phyloP scores from a whole-genome alignment of 768 basidiomycete genomes.

The Phanerodontia chrysosporium region DNA sequence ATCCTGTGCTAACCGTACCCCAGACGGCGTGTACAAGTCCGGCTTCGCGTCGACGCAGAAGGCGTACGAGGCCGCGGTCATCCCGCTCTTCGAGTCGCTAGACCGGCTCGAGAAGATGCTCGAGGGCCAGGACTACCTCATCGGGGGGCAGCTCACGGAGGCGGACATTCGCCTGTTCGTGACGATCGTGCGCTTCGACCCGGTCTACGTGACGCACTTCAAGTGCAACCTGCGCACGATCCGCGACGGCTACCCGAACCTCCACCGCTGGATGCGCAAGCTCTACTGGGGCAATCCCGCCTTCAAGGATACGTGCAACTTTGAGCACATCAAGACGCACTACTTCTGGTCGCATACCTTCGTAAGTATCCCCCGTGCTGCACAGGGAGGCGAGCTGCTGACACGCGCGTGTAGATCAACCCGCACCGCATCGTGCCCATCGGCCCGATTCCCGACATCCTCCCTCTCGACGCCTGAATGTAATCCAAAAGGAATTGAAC shows the following conservation, averaged over 20 bases:
- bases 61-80: slow-evolving; percentile 78
- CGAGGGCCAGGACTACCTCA: slow-evolving; percentile 73
- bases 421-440: slow-evolving; percentile 70
- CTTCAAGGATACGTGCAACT: slow-evolving; percentile 85
- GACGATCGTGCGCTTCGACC: slow-evolving; percentile 86
- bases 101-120: slow-evolving; percentile 79
- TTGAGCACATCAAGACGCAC: slow-evolving; percentile 81
- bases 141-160: slow-evolving; percentile 79
- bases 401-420: slow-evolving; percentile 53
- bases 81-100: slow-evolving; percentile 70
- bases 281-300: slow-evolving; percentile 92
- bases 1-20: not conserved
- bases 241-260: slow-evolving; percentile 80
- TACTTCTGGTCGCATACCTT: slow-evolving; percentile 62
- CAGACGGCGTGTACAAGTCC: slow-evolving; percentile 83
- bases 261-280: slow-evolving; percentile 83
- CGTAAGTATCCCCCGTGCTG: slow-evolving; percentile 24
- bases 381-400: not conserved
- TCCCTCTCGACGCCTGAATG: slow-evolving; percentile 30
- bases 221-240: slow-evolving; percentile 89
- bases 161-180: slow-evolving; percentile 86
- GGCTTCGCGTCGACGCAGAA: slow-evolving; percentile 82
- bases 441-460: slow-evolving; percentile 69
- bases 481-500: too few species aligned
- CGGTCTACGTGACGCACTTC: slow-evolving; percentile 88